phyloP scores from a whole-genome alignment of 129 eudicot genomes.

The Rutidosis leptorrhynchoides region DNA sequence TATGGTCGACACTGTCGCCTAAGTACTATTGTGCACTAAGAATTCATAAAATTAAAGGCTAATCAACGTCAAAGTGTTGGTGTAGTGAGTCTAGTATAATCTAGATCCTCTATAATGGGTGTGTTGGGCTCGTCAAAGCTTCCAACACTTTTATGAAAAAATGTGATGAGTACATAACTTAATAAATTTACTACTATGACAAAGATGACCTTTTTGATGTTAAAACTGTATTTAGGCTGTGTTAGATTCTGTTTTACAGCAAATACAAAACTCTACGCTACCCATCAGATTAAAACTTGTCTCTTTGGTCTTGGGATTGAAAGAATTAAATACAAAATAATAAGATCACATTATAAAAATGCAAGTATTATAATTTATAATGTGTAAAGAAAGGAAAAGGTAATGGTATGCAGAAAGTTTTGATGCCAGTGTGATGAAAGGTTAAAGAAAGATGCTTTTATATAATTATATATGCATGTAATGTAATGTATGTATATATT shows the following conservation, averaged over 20 bases:
- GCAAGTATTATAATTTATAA: neutral
- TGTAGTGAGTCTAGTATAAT: no score
- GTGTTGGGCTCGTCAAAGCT: no score
- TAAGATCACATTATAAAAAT: neutral
- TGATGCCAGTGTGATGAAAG: constrained; percentile 23
- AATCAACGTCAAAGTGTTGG: no score
- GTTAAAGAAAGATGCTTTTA: constrained; percentile 25
- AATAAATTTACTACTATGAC: constrained; percentile 21
- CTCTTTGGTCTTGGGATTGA: constrained; percentile 17
- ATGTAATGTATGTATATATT: neutral
- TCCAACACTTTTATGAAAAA: neutral
- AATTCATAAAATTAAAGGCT: no score
- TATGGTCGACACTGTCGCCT: no score
- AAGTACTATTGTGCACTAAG: no score
- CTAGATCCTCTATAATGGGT: no score
- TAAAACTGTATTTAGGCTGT: constrained; percentile 26
- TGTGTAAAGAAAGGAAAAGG: constrained; percentile 18
- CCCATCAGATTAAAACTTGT: constrained; percentile 19
- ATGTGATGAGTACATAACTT: neutral
- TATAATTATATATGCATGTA: neutral
- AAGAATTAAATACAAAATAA: neutral
- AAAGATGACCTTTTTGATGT: constrained; percentile 38
- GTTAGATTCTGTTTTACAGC: constrained; percentile 27
- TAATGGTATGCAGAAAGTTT: constrained; percentile 25
- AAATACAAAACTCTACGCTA: constrained; percentile 16